A percentile compares a stretch with the other conserved stretches of the same genome.
Evolutionary conservation across 768 basidiomycete genomes (phyloP).

Genomic region (Boletus speciosus): DNA sequence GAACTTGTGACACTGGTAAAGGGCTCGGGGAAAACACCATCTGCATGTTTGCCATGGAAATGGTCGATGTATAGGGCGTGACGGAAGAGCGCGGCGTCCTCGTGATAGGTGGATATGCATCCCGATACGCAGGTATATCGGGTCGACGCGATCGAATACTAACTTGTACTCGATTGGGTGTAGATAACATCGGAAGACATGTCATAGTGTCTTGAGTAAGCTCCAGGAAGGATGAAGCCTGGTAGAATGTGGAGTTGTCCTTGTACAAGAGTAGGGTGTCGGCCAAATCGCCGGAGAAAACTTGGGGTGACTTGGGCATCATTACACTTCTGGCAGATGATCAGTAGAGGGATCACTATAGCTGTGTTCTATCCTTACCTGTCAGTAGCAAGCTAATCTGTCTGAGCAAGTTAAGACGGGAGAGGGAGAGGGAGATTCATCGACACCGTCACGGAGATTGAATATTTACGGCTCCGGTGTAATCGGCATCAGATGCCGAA

Average conservation of each 20-base stretch:
- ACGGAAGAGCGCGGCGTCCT: conserved; percentile 9
- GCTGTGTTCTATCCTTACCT: conserved; percentile 11
- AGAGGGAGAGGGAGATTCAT: background rate
- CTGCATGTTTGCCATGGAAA: conserved; percentile 4
- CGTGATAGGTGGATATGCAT: background rate
- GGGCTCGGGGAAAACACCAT: conserved; percentile 29
- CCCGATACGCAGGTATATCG: background rate
- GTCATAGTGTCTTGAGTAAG: background rate
- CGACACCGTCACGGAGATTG: conserved; percentile 9
- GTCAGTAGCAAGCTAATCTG: conserved; percentile 10
- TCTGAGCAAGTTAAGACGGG: background rate
- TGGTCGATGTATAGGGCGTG: conserved; percentile 13
- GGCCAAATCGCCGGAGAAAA: conserved; percentile 8
- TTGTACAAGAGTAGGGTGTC: conserved; percentile 7
- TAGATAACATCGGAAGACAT: conserved; percentile 8
- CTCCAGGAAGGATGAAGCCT: background rate
- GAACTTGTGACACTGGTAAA: conserved; percentile 15
- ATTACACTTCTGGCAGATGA: background rate
- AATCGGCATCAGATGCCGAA: conserved; percentile 26
- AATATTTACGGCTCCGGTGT: conserved; percentile 12
- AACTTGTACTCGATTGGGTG: conserved; percentile 10
- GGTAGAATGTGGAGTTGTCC: conserved; percentile 6
- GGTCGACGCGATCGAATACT: background rate
- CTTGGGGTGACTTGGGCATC: background rate
- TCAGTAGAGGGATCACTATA: background rate